Evolutionary conservation across 768 basidiomycete genomes (phyloP).

Genomic region (Phaffia tasmanica): DNA sequence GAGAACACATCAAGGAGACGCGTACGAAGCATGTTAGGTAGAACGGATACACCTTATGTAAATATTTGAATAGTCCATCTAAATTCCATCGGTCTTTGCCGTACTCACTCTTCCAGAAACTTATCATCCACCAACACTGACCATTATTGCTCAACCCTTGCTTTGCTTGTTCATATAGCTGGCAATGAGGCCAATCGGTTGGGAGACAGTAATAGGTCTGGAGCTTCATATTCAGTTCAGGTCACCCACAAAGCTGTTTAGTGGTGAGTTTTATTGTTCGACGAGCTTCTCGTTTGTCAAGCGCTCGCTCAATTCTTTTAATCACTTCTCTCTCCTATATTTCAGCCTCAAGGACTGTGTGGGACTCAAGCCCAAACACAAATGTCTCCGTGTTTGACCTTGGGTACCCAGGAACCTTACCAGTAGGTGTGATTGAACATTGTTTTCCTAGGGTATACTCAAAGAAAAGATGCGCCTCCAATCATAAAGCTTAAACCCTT

Average conservation of each 20-base stretch:
- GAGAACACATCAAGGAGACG: no score
- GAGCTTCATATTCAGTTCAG: conserved; percentile 94
- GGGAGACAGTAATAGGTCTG: conserved; percentile 82
- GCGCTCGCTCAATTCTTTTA: not conserved
- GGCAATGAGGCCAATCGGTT: conserved; percentile 42
- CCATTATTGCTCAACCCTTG: not conserved
- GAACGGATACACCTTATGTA: no score
- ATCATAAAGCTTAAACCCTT: conserved; percentile 14
- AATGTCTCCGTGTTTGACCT: conserved; percentile 70
- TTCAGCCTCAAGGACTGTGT: conserved; percentile 43
- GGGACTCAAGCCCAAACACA: conserved; percentile 55
- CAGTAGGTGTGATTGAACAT: conserved; percentile 46
- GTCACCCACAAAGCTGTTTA: conserved; percentile 79
- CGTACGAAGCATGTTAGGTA: no score
- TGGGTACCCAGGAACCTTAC: conserved; percentile 84
- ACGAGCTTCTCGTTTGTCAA: conserved; percentile 12
- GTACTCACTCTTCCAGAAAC: not conserved
- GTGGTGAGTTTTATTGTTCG: conserved; percentile 42
- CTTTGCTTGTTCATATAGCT: not conserved
- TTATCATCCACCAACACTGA: conserved; percentile 6
- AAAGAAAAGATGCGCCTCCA: not conserved
- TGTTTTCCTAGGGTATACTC: not conserved
- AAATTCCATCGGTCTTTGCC: not conserved
- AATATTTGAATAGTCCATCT: no score
- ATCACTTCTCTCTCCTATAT: not conserved